Conservation (phyloP, 352 stramenopile species). For the Thalassiosira allenii region DNA sequence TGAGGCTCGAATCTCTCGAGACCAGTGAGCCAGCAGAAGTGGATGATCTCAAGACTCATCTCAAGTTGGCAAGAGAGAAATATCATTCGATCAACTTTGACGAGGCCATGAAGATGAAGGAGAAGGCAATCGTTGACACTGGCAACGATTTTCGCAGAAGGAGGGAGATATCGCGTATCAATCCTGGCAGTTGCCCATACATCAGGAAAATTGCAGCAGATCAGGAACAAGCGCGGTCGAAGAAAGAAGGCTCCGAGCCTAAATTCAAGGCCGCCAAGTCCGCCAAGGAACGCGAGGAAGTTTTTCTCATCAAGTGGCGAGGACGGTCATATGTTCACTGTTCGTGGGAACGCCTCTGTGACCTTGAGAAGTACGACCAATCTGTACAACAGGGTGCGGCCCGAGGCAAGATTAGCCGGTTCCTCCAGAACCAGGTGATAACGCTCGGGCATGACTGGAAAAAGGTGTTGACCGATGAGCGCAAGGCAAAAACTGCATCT, state of each 20-base stretch:
- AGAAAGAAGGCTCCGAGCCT: slow-evolving; percentile 39
- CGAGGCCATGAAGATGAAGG: slow-evolving; percentile 66
- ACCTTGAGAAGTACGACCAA: slow-evolving; percentile 89
- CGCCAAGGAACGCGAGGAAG: slow-evolving; percentile 73
- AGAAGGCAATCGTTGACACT: slow-evolving; percentile 71
- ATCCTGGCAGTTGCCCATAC: slow-evolving; percentile 70
- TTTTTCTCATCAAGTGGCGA: slow-evolving; percentile 99
- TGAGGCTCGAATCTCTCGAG: slow-evolving; percentile 59
- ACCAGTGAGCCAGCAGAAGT: not conserved
- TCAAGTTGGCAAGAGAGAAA: slow-evolving; percentile 16
- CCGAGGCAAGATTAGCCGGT: slow-evolving; percentile 80
- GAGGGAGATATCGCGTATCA: slow-evolving; percentile 83
- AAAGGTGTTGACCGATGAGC: slow-evolving; percentile 75
- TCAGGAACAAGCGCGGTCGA: slow-evolving; percentile 50
- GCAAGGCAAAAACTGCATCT: slow-evolving; percentile 45
- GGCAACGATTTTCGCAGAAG: slow-evolving; percentile 70
- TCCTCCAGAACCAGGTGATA: slow-evolving; percentile 76
- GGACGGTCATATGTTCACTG: slow-evolving; percentile 97
- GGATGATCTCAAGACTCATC: not conserved
- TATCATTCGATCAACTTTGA: slow-evolving; percentile 59
- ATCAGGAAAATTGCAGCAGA: slow-evolving; percentile 69
- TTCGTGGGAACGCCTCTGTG: slow-evolving; percentile 94
- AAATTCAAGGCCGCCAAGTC: slow-evolving; percentile 58
- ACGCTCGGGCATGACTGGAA: slow-evolving; percentile 80
- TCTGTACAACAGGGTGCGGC: slow-evolving; percentile 75